Evolutionary conservation across 2,329 filamentous ascomycete genomes (phyloP).

Genomic region (Sporothrix dimorphospora): DNA sequence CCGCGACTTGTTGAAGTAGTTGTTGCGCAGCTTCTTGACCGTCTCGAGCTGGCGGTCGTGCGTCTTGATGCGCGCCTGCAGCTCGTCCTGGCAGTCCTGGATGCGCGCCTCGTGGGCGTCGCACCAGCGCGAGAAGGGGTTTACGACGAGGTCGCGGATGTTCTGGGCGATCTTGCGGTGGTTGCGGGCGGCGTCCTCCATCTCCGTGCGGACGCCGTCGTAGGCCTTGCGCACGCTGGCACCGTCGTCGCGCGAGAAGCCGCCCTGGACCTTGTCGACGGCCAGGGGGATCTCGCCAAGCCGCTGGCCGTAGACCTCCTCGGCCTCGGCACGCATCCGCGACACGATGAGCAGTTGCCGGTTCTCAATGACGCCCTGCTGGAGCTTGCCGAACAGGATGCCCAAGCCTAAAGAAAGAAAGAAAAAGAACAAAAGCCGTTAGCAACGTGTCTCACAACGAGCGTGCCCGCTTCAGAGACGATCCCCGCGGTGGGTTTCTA

Average conservation of each 20-base stretch:
- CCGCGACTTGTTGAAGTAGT: slow-evolving; percentile 99
- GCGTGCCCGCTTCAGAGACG: not conserved
- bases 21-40: slow-evolving; percentile 90
- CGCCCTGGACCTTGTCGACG: slow-evolving; percentile 79
- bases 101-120: slow-evolving; percentile 90
- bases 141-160: slow-evolving; percentile 93
- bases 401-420: slow-evolving; percentile 65
- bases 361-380: slow-evolving; percentile 94
- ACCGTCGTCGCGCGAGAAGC: slow-evolving; percentile 89
- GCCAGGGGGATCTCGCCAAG: slow-evolving; percentile 80
- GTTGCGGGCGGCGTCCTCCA: slow-evolving; percentile 85
- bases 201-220: slow-evolving; percentile 88
- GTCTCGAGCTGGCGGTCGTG: slow-evolving; percentile 89
- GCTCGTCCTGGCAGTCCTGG: slow-evolving; percentile 91
- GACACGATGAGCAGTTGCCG: slow-evolving; percentile 91
- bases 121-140: slow-evolving; percentile 94
- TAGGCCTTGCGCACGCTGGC: slow-evolving; percentile 97
- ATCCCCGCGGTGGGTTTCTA: slow-evolving; percentile 45
- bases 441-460: slow-evolving; percentile 10
- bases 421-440: not conserved
- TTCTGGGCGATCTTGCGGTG: slow-evolving; percentile 96
- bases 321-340: slow-evolving; percentile 91
- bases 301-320: slow-evolving; percentile 82
- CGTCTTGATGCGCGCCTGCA: slow-evolving; percentile 86
- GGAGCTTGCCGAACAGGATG: slow-evolving; percentile 93